phyloP scores from a whole-genome alignment of 495 filamentous ascomycete genomes.

The Lasiosphaeriaceae sp. region DNA sequence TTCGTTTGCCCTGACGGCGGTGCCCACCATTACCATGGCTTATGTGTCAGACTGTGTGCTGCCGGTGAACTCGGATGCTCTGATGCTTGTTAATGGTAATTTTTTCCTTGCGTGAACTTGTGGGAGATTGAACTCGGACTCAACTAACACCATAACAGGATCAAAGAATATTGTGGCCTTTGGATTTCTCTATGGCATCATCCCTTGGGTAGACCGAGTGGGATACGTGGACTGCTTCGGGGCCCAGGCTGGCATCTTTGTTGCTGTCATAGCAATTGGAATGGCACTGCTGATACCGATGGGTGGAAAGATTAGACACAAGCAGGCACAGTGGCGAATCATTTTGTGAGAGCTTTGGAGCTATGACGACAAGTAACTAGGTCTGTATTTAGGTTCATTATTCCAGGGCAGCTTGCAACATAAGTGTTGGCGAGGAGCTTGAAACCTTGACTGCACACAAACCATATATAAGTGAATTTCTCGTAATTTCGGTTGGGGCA shows the following conservation, averaged over 20 bases:
- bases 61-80: constrained; percentile 30
- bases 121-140: too few species aligned
- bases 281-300: constrained; percentile 29
- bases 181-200: constrained; percentile 28
- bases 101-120: neutral
- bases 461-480: too few species aligned
- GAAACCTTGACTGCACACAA: too few species aligned
- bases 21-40: constrained; percentile 32
- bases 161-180: constrained; percentile 32
- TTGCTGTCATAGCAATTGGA: constrained; percentile 25
- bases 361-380: too few species aligned
- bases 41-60: constrained; percentile 32
- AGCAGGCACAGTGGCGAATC: constrained; percentile 28
- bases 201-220: constrained; percentile 46
- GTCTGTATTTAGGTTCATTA: too few species aligned
- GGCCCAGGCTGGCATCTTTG: constrained; percentile 47
- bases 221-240: constrained; percentile 51
- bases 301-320: constrained; percentile 26
- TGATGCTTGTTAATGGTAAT: constrained; percentile 36
- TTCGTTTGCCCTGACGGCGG: constrained; percentile 28
- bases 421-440: too few species aligned
- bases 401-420: too few species aligned
- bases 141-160: constrained; percentile 9
- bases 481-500: too few species aligned
- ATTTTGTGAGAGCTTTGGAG: constrained; percentile 27